A percentile compares a stretch with the other conserved stretches of the same genome.
phyloP scores from a whole-genome alignment of 2,329 filamentous ascomycete species.

The Huntiella moniliformis region DNA sequence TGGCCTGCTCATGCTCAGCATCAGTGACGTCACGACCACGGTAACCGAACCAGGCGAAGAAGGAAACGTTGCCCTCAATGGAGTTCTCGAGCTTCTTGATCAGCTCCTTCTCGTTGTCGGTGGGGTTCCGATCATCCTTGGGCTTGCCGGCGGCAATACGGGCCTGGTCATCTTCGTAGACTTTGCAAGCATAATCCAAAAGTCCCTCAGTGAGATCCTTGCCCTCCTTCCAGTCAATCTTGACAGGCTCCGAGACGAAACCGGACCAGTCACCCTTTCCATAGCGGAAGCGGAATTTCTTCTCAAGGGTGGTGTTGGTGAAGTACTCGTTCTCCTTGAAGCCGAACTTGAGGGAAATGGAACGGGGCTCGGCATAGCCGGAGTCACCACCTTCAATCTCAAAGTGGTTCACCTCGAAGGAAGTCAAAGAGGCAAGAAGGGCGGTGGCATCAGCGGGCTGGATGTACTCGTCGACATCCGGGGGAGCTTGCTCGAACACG shows the following conservation, averaged over 20 bases:
- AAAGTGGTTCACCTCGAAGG: constrained; percentile 59
- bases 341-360: constrained; percentile 56
- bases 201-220: constrained; percentile 73
- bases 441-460: constrained; percentile 60
- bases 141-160: constrained; percentile 18
- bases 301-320: constrained; percentile 57
- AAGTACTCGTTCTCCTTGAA: constrained; percentile 74
- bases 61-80: constrained; percentile 49
- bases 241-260: constrained; percentile 73
- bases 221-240: constrained; percentile 70
- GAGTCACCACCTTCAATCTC: constrained; percentile 42
- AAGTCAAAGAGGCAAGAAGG: constrained; percentile 47
- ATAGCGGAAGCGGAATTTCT: constrained; percentile 77
- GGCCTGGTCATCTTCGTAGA: constrained; percentile 44
- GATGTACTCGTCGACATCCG: constrained; percentile 75
- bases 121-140: constrained; percentile 20
- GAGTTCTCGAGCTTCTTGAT: constrained; percentile 38
- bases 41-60: constrained; percentile 83
- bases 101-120: constrained; percentile 30
- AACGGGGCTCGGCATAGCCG: constrained; percentile 56
- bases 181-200: constrained; percentile 50
- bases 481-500: constrained; percentile 71
- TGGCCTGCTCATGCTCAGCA: constrained; percentile 50
- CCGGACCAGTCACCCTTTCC: constrained; percentile 48
- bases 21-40: constrained; percentile 49